Evolutionary conservation across 2,329 filamentous ascomycete species (phyloP).

Genomic region (Fusarium begoniae): DNA sequence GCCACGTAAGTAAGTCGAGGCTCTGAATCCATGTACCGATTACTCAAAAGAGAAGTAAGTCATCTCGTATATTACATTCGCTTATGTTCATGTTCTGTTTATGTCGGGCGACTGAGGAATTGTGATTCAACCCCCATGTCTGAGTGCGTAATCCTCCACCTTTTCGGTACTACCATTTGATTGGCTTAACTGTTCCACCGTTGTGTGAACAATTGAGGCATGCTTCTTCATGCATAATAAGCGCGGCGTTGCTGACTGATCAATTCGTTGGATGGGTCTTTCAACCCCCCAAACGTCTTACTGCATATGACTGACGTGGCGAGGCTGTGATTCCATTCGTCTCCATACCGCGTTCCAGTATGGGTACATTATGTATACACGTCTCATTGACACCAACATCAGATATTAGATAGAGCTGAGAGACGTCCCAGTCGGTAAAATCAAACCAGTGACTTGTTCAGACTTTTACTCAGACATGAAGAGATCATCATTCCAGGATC

Average conservation of each 20-base stretch:
- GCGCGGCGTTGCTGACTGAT: background rate
- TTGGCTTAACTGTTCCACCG: background rate
- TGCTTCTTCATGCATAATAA: background rate
- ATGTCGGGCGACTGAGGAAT: accelerated
- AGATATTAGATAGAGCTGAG: background rate
- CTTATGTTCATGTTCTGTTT: background rate
- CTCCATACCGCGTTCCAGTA: background rate
- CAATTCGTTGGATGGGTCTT: background rate
- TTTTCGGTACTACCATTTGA: accelerated
- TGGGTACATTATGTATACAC: background rate
- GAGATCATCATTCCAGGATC: background rate
- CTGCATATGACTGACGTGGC: background rate
- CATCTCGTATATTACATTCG: accelerated
- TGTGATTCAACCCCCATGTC: background rate
- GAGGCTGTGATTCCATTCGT: background rate
- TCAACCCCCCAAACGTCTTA: background rate
- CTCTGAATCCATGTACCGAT: background rate
- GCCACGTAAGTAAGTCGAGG: background rate
- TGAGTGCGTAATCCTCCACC: background rate
- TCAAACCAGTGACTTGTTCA: background rate
- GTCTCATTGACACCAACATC: accelerated
- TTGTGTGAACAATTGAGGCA: background rate
- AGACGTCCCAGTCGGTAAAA: accelerated
- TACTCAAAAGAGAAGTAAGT: accelerated
- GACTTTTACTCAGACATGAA: background rate